These are phyloP conservation scores for Acanthamoeba sp. DNA, from an alignment of 208 protist species.

Conservation along the genomic window DNA sequence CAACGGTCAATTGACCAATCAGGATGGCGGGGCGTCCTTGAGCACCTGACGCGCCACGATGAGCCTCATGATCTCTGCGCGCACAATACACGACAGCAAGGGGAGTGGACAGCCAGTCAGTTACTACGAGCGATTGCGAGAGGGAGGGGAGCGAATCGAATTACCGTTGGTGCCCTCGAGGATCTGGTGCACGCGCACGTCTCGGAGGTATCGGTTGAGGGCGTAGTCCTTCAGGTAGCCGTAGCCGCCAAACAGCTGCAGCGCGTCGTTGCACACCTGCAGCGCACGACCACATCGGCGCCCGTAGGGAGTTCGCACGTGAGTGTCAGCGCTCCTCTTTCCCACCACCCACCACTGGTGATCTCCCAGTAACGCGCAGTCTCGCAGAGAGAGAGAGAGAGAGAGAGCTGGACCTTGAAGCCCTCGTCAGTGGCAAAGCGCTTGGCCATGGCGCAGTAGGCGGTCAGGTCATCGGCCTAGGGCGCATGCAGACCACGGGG, in stretches of 20 bases:
- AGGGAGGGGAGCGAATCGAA: not conserved
- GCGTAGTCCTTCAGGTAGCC: conserved; percentile 91
- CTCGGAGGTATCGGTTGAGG: conserved; percentile 89
- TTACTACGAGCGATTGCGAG: not conserved
- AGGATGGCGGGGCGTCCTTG: not conserved
- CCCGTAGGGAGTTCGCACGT: too few relatives aligned
- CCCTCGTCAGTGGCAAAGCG: conserved; percentile 87
- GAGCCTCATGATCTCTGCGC: conserved; percentile 87
- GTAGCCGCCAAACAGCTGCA: conserved; percentile 91
- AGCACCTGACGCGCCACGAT: conserved; percentile 84
- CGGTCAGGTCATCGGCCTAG: conserved; percentile 4
- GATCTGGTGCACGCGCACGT: conserved; percentile 91
- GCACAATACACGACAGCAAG: not conserved
- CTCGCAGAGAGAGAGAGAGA: not conserved
- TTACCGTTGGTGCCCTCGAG: conserved; percentile 89
- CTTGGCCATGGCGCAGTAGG: conserved; percentile 90
- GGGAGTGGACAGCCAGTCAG: too few relatives aligned
- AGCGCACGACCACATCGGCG: too few relatives aligned
- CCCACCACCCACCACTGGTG: too few relatives aligned
- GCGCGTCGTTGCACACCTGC: conserved; percentile 80
- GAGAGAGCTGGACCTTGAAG: conserved; percentile 80
- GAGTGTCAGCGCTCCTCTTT: too few relatives aligned
- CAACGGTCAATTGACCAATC: too few relatives aligned
- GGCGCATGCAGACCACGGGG: not conserved
- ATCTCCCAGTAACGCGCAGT: too few relatives aligned